Conservation (phyloP, 352 stramenopile genomes). For the Pythium chondricola region DNA sequence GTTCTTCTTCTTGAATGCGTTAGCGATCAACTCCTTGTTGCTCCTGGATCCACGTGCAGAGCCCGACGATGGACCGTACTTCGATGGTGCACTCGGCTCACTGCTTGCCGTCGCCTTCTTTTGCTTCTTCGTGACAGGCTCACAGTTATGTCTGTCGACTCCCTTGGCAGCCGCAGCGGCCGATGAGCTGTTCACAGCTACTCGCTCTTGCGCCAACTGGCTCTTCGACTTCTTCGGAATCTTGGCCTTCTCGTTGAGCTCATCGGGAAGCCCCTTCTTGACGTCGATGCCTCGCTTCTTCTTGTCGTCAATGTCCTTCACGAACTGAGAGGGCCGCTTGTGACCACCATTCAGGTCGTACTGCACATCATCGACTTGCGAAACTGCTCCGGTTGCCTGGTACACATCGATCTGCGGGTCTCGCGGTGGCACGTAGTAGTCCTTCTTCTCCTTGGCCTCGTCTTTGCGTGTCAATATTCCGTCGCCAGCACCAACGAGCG, state of each 20-base stretch:
- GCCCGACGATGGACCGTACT: background rate
- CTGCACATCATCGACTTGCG: conserved; percentile 3
- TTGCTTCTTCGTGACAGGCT: conserved; percentile 4
- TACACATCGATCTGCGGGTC: conserved; percentile 15
- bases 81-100: background rate
- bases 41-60: background rate
- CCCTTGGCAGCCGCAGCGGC: background rate
- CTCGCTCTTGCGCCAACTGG: background rate
- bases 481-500: conserved; percentile 3
- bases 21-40: background rate
- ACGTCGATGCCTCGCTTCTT: conserved; percentile 11
- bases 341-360: background rate
- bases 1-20: background rate
- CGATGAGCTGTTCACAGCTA: background rate
- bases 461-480: conserved; percentile 6
- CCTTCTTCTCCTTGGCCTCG: conserved; percentile 2
- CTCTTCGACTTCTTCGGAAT: conserved; percentile 17
- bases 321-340: conserved; percentile 9
- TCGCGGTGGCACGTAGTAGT: conserved; percentile 8
- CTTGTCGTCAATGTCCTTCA: conserved; percentile 12
- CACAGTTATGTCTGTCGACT: background rate
- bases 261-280: conserved; percentile 1
- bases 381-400: conserved; percentile 9
- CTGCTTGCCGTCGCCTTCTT: background rate
- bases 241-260: conserved; percentile 4